Percentiles rank a stretch among this genome's conserved stretches.
phyloP scores from a whole-genome alignment of 352 stramenopile genomes.

The Pythium rishiriense region DNA sequence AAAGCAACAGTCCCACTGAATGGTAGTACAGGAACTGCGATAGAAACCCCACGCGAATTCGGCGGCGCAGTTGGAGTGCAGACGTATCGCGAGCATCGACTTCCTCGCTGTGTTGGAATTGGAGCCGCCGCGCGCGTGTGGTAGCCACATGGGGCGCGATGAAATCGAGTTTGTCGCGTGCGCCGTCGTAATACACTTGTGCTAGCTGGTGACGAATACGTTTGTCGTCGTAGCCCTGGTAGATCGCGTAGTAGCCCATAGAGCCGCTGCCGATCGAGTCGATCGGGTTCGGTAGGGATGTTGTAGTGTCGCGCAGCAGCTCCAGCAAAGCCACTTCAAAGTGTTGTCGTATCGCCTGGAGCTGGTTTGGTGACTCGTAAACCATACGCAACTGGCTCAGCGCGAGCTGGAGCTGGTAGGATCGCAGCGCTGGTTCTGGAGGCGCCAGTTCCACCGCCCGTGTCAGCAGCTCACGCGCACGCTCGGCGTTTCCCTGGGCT shows the following conservation, averaged over 20 bases:
- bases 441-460: not conserved
- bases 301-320: not conserved
- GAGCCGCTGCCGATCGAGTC: slow-evolving; percentile 33
- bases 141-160: slow-evolving; percentile 28
- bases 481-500: slow-evolving; percentile 14
- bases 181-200: slow-evolving; percentile 36
- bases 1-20: slow-evolving; percentile 54
- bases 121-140: not conserved
- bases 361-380: slow-evolving; percentile 27
- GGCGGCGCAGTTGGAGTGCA: slow-evolving; percentile 3
- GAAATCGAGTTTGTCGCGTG: slow-evolving; percentile 24
- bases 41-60: slow-evolving; percentile 53
- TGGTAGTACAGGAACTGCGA: slow-evolving; percentile 53
- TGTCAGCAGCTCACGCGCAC: not conserved
- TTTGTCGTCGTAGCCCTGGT: slow-evolving; percentile 49
- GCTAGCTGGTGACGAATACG: slow-evolving; percentile 41
- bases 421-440: not conserved
- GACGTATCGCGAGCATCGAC: not conserved
- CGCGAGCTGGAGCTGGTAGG: slow-evolving; percentile 27
- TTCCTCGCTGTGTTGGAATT: not conserved
- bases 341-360: slow-evolving; percentile 10
- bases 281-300: slow-evolving; percentile 24
- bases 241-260: slow-evolving; percentile 68
- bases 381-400: slow-evolving; percentile 28
- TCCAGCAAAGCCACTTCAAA: slow-evolving; percentile 22